Base-by-base conservation (phyloP, 768 basidiomycete species). In the button mushroom (Agaricus bisporus) region DNA sequence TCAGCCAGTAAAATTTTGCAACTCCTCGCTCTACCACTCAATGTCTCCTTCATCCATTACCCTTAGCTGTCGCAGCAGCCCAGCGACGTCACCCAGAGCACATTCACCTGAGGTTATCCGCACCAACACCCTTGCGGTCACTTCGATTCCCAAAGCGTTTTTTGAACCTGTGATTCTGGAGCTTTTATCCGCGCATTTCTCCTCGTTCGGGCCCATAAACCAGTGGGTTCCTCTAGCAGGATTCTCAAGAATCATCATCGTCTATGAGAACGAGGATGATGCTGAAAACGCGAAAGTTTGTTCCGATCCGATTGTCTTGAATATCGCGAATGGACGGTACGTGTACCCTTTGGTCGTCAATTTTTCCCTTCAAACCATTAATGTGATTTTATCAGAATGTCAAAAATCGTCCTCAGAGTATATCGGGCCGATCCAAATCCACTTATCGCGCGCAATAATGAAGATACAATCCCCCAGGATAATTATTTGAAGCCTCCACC, bases 41-140 rank as follows among this genome's bases (percentile, higher is more conserved):
- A 58, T 56, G 51, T 41, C 53, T 41, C 52, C 45, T 48, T 43
- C 47, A 51, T 46, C 26, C 57, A 20, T 56, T 41, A 26, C 36
- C 43, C 43, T 48, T 53, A 50, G 46, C 60, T 17, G 52, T 54
- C 38, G 45, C n/a, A 46, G 39, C 37, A 54, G 52, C 20, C 52
- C 52, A 14, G 56, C 60, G 1, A 60, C 56, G 9, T 60, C 63
- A 18, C 57, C 65, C 3, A 41, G 56, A 20, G 56, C 56, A 6
- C 59, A 63, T 5, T 59, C 61, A 5, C 60, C 64, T 17, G 61
- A 60, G 15, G 38, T 54, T 41, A 38, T 56, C 37, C 58, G 63
- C 18, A 95, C 94, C 29, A 98, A 98, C 68, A 89, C 94, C 0
- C 74, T 98, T 28, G 78, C 92, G 38, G 78, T 98, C 46, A 84